Evolutionary conservation across 129 eudicot genomes (phyloP), one percentile per base, ranked within the genome.

Genomic region (Rutidosis leptorrhynchoides): DNA sequence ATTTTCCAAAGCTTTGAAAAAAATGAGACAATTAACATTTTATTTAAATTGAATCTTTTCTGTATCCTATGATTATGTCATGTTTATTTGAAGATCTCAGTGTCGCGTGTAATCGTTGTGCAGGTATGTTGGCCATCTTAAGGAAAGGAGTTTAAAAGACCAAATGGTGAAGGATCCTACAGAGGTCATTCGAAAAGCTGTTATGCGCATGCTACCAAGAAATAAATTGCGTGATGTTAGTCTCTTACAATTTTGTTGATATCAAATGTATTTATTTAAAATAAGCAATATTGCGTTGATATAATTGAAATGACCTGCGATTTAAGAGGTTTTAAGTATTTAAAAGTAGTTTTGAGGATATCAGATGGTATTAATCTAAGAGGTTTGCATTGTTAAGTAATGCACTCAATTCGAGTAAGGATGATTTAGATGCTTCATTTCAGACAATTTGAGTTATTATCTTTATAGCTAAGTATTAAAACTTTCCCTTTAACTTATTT

Each of bases 151-250:
- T 62, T 81, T 90, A 64, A 90, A 90, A 74, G 97, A 87, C 70
- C 97, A 90, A 71, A 74, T 90, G 97, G 84, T 79, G 0, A 90
- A 83, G 77, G 97, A 90, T 83, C 96, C 97, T 62, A 90, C 96
- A n/a, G 97, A 87, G 81, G 97, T 91, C 60, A 91, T 91, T 53
- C 87, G 97, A 17, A 91, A 91, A 85, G 97, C 97, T 81, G 94
- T 91, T 23, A 20, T 87, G 59, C 93, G 97, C 40, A 91, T 91
- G 97, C 94, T 91, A 51, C 97, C 97, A 19, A 75, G 97, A 70
- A 91, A 91, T 74, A 91, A 91, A 77, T 69, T 91, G 49, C 96
- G 97, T 29, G 97, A 91, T 80, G 97, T 91, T 65, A 87, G 97
- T 82, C 15, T 20, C 28, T 70, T 6, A 20, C 40, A 2, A 43